Evolutionary conservation across 768 basidiomycete genomes (phyloP), one percentile per base, ranked within the genome.

Genomic region (Candolleomyces eurysporus): DNA sequence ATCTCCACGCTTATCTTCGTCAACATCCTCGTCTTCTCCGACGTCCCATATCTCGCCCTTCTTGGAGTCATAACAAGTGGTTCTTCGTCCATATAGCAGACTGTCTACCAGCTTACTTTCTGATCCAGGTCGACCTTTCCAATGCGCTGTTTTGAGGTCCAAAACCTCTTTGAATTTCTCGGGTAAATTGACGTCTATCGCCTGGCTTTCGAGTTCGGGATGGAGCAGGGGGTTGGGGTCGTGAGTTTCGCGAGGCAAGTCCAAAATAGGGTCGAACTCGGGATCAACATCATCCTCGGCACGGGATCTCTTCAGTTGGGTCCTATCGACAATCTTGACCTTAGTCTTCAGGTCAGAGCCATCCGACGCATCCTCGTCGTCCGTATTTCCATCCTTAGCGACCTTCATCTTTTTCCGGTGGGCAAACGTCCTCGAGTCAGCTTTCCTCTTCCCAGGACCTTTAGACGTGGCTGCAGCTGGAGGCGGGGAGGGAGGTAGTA

Each of bases 31-130:
- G 10, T 66, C 63, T 71, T 92, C 91, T 22, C 91, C 91, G 46
- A 84, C 84, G 66, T 84, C 86, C 90, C 90, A 92, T 60, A 92
- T 84, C 60, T 88, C 84, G 3, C 88, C 89, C 69, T 79, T 87
- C 55, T 68, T 74, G 14, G 85, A 77, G 62, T 91, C 83, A 69
- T 90, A 90, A 67, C 83, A 80, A 46, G 71, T 75, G 64, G 76
- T 75, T 60, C 84, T 79, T 59, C 74, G 71, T 36, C 90, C 87
- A 67, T 87, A 85, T 42, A 92, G 66, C 51, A 93, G 72, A 19
- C 79, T 77, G 61, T 84, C 80, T 43, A 87, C 85, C 22, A 92
- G 70, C 66, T 75, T 78, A 61, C 86, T 84, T 64, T 81, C 83
- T 49, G 82, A 78, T 13, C 65, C 67, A 61, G 73, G 74, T 64